Percentiles rank a stretch among this genome's conserved stretches.
Conservation (phyloP, 352 stramenopile genomes). For the Globisporangium parvum region DNA sequence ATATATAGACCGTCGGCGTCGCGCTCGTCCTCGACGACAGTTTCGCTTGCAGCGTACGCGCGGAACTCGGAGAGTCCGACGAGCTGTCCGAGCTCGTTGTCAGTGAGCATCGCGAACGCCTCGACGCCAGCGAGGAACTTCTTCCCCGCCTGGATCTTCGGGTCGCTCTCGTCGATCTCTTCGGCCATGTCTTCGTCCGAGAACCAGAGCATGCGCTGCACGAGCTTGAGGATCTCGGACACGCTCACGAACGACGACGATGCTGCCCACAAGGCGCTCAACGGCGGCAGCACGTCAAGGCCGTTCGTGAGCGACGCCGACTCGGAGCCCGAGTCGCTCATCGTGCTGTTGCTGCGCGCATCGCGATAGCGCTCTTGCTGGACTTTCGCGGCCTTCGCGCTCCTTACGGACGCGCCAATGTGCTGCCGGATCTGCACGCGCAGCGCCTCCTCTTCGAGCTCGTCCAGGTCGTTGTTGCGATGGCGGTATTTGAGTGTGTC, state of each 20-base stretch:
- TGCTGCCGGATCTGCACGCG: conserved; percentile 41
- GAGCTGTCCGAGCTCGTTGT: conserved; percentile 50
- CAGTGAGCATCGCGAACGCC: conserved; percentile 46
- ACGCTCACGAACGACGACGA: conserved; percentile 15
- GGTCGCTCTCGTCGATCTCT: conserved; percentile 43
- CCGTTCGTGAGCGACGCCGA: conserved; percentile 13
- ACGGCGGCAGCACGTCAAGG: neutral
- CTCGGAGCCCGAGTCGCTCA: conserved; percentile 10
- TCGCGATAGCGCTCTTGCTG: conserved; percentile 10
- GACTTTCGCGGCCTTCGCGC: conserved; percentile 5
- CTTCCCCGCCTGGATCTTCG: conserved; percentile 43
- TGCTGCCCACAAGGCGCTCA: conserved; percentile 22
- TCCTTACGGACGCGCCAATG: conserved; percentile 17
- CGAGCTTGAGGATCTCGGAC: conserved; percentile 24
- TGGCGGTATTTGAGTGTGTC: conserved; percentile 32
- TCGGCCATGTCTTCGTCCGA: conserved; percentile 46
- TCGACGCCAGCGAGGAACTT: conserved; percentile 51
- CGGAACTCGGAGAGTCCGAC: conserved; percentile 37
- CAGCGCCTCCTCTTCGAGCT: conserved; percentile 36
- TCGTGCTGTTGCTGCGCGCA: conserved; percentile 9
- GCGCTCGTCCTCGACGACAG: conserved; percentile 40
- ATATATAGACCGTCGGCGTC: conserved; percentile 51
- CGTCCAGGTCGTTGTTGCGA: conserved; percentile 40
- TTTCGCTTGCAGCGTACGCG: conserved; percentile 27
- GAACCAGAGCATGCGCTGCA: conserved; percentile 37